Base-by-base conservation (phyloP, 441 rosid species). In the Croton setiger region DNA sequence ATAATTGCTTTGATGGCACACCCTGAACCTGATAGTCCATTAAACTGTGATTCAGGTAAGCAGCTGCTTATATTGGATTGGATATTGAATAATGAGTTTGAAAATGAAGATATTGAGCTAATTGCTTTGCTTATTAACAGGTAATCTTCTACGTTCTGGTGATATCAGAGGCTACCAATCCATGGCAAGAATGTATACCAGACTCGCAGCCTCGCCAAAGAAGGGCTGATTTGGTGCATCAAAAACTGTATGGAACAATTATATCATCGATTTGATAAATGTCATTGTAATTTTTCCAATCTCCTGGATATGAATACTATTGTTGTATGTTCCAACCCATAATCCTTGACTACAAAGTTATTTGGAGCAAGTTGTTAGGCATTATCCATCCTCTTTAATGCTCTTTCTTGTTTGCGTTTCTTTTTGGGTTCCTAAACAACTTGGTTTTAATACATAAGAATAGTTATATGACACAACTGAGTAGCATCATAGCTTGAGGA, bases 1-100 rank as follows among this genome's bases (percentile, higher is more conserved):
- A 90, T 95, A 78, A 95, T 95, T 61, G 97, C 99, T 67, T 73
- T 95, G 86, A 92, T 95, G 98, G 99, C 98, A 57, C 98, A 95
- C 77, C 99, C 99, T 15, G 98, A 95, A 72, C 87, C 98, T 1
- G 98, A 92, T 66, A 95, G 99, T 76, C 99, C 99, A 53, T 85
- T 95, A 43, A 95, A 95, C 79, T 95, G 99, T 59, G 99, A 94
- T 85, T 94, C 99, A 59, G 99, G 99, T 88, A 80, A 48, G 27
- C 57, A 21, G 60, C 43, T 23, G 4, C 36, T 60, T 53, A 27
- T 27, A 2, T 27, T 27, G 31, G 31, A 27, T 27, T 27, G 31
- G 31, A 27, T 27, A 27, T 27, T 35, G 12, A 27, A 7, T 3
- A 33, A 36, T 44, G 53, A 36, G 57, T 55, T 14, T 21, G 27